Conservation (phyloP, 331 rosid species). For the Prunus yedoensis region DNA sequence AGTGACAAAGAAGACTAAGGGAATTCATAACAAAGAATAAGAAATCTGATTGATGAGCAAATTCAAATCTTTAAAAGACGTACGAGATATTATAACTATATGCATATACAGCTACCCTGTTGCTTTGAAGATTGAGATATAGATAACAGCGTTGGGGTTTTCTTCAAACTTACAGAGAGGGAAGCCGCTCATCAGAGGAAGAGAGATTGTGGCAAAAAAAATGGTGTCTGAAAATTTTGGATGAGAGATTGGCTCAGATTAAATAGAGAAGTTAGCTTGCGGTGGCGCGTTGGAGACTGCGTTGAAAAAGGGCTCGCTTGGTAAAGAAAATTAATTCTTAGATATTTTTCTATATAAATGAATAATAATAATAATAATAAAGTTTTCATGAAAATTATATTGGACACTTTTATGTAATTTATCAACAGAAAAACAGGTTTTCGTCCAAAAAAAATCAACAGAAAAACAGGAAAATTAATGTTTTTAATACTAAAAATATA, state of each 20-base stretch:
- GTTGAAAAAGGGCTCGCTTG: conserved; percentile 1
- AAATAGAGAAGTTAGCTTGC: neutral
- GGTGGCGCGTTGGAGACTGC: neutral
- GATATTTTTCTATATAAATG: no score
- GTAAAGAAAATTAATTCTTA: neutral
- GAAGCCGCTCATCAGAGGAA: conserved; percentile 11
- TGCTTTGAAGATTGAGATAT: neutral
- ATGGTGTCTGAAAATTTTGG: conserved; percentile 5
- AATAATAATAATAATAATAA: no score
- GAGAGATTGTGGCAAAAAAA: conserved; percentile 4
- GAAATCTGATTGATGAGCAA: conserved; percentile 8
- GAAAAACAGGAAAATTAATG: neutral
- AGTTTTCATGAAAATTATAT: neutral
- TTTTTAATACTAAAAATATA: neutral
- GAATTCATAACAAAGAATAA: conserved; percentile 39
- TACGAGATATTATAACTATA: conserved; percentile 10
- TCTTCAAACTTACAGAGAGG: conserved; percentile 26
- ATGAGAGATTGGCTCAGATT: neutral
- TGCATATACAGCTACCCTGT: conserved; percentile 8
- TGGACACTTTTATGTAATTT: neutral
- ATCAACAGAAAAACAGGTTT: neutral
- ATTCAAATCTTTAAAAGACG: conserved; percentile 11
- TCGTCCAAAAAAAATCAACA: no score
- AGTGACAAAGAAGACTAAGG: conserved; percentile 38
- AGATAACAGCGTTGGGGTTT: neutral